phyloP scores from a whole-genome alignment of 2,329 filamentous ascomycete species.

The Claviceps pusilla region DNA sequence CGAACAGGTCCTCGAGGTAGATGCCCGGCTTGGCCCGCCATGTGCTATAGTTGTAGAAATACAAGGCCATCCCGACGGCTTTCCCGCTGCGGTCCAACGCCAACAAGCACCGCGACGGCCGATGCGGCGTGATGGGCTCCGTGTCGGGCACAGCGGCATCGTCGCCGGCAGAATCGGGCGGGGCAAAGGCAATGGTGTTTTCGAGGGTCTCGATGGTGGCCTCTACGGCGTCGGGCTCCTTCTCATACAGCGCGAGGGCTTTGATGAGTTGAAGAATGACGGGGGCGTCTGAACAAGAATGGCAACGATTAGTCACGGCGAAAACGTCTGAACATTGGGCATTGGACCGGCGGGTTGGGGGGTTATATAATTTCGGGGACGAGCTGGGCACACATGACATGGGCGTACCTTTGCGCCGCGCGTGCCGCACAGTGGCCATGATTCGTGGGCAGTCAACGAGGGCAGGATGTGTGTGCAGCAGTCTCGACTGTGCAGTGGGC shows the following conservation, averaged over 20 bases:
- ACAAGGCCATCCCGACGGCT: constrained; percentile 65
- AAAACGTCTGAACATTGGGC: not conserved
- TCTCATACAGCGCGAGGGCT: constrained; percentile 79
- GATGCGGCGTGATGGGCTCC: constrained; percentile 37
- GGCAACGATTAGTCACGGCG: not conserved
- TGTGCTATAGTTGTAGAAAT: constrained; percentile 92
- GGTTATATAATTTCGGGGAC: too few species aligned
- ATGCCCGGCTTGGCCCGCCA: constrained; percentile 81
- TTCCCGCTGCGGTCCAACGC: constrained; percentile 36
- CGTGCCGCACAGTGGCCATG: constrained; percentile 24
- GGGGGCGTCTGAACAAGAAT: constrained; percentile 48
- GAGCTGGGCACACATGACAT: too few species aligned
- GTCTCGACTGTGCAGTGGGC: too few species aligned
- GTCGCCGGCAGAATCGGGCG: constrained; percentile 31
- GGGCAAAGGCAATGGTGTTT: constrained; percentile 64
- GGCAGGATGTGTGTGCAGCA: too few species aligned
- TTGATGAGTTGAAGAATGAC: constrained; percentile 69
- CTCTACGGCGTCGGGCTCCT: constrained; percentile 56
- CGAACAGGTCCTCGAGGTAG: constrained; percentile 88
- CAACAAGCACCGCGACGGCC: constrained; percentile 64
- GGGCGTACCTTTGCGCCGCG: constrained; percentile 39
- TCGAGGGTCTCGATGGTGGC: constrained; percentile 62
- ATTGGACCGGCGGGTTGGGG: too few species aligned
- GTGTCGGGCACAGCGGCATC: constrained; percentile 24
- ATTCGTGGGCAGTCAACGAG: not conserved